Evolutionary conservation across 805 yeast genomes (phyloP), one percentile per base, ranked within the genome.

Genomic region (Danielia oregonensis): DNA sequence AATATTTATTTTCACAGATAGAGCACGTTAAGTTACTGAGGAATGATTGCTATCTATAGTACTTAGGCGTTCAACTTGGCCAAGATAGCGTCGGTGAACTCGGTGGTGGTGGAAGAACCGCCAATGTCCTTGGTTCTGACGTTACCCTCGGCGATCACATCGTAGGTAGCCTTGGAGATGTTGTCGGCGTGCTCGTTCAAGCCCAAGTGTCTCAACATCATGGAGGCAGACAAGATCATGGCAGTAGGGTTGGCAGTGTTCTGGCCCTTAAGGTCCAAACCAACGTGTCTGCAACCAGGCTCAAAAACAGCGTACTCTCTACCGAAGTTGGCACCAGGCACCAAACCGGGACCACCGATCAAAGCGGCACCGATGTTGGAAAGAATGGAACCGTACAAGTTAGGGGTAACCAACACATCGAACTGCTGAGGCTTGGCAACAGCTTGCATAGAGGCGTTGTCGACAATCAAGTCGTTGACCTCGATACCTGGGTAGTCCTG

Each of bases 271-370:
- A 93, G 86, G 68, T 91, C 97, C 54, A 91, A 76, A 68, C 97
- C 97, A 57, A 89, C 97, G 74, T 89, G 97, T 78, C 98, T 86
- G 72, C 97, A 89, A 70, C 97, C 98, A 56, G 98, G 97, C 76
- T 91, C 98, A 67, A 93, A 91, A 43, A 91, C 94, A 37, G 97
- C 97, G 65, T 83, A 82, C 56, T 91, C 97, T 68, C 95, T 83
- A 68, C 98, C 98, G 51, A 86, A 89, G 76, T 88, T 87, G 57
- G 95, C 96, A 69, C 97, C 97, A 53, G 98, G 97, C 37, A 91
- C 96, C 55, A 91, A 75, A 68, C 97, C 97, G 62, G 97, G 97
- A 54, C 97, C 96, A 66, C 97, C 97, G 49, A 93, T 83, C 55
- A 74, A 76, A 47, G 93, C 98, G 51, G 97, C 96, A 73, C 97